phyloP scores from a whole-genome alignment of 768 basidiomycete species.

The Phanerodontia chrysosporium region DNA sequence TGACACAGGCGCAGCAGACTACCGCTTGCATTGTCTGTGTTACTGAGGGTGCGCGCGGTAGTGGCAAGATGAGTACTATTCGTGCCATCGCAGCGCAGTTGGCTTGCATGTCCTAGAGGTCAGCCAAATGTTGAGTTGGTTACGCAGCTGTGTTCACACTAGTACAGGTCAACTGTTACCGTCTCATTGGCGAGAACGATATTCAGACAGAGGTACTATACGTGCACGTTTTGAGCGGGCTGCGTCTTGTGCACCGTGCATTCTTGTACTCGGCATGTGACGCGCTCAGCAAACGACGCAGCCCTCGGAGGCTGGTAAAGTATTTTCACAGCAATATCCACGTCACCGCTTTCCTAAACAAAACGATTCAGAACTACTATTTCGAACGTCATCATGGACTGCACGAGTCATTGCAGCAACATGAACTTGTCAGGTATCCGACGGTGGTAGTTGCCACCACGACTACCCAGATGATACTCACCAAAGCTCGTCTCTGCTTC shows the following conservation, averaged over 20 bases:
- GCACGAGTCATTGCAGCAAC: slow-evolving; percentile 50
- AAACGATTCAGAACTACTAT: slow-evolving; percentile 48
- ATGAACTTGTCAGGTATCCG: slow-evolving; percentile 60
- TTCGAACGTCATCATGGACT: slow-evolving; percentile 60
- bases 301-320: slow-evolving; percentile 58
- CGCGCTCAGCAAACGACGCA: slow-evolving; percentile 73
- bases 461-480: slow-evolving; percentile 58
- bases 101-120: slow-evolving; percentile 80
- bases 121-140: neutral
- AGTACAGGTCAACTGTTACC: slow-evolving; percentile 78
- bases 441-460: slow-evolving; percentile 75
- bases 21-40: slow-evolving; percentile 64
- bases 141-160: neutral
- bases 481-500: slow-evolving; percentile 61
- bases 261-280: slow-evolving; percentile 80
- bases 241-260: slow-evolving; percentile 73
- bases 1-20: slow-evolving; percentile 54
- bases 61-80: slow-evolving; percentile 73
- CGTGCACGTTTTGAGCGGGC: slow-evolving; percentile 76
- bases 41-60: slow-evolving; percentile 79
- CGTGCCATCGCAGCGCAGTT: slow-evolving; percentile 51
- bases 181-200: slow-evolving; percentile 74
- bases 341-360: neutral
- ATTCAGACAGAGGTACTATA: slow-evolving; percentile 66
- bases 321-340: slow-evolving; percentile 36